phyloP scores from a whole-genome alignment of 192 early-diverging fungal species.

The Coemansia sp. region DNA sequence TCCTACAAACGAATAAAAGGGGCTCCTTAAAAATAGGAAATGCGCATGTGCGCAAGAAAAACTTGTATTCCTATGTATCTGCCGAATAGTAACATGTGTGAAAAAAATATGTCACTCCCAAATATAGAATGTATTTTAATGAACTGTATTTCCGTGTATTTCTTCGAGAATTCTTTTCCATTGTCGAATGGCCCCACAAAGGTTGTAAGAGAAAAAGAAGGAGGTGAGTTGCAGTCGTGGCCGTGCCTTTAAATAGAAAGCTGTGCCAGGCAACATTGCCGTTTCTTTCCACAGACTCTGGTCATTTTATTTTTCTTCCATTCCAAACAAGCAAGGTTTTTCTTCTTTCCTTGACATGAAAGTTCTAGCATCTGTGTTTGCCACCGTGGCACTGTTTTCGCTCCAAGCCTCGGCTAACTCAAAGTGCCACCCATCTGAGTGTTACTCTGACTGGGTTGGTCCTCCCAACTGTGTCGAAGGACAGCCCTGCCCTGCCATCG shows the following conservation, averaged over 20 bases:
- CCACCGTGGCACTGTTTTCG: slow-evolving; percentile 2
- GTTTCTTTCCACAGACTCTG: no score
- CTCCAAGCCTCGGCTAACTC: slow-evolving; percentile 19
- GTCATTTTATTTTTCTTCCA: no score
- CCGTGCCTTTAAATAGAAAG: no score
- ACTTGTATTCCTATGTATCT: not conserved
- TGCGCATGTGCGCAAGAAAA: not conserved
- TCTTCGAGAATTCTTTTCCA: no score
- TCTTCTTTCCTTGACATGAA: slow-evolving; percentile 16
- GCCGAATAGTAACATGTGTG: not conserved
- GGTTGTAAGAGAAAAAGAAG: no score
- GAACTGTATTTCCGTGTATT: no score
- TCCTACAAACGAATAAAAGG: not conserved
- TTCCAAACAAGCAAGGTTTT: not conserved
- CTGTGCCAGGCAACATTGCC: no score
- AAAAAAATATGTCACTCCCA: not conserved
- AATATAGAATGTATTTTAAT: no score
- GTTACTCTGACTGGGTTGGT: slow-evolving; percentile 25
- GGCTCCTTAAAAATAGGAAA: not conserved
- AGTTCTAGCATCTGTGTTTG: slow-evolving; percentile 7
- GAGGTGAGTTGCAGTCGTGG: no score
- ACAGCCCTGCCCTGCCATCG: slow-evolving; percentile 27
- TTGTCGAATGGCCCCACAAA: no score
- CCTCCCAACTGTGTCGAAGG: slow-evolving; percentile 11
- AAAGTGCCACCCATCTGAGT: slow-evolving; percentile 27